Evolutionary conservation across 345 rosid species (phyloP), one percentile per base, ranked within the genome.

Genomic region (Eucalyptus regnans): DNA sequence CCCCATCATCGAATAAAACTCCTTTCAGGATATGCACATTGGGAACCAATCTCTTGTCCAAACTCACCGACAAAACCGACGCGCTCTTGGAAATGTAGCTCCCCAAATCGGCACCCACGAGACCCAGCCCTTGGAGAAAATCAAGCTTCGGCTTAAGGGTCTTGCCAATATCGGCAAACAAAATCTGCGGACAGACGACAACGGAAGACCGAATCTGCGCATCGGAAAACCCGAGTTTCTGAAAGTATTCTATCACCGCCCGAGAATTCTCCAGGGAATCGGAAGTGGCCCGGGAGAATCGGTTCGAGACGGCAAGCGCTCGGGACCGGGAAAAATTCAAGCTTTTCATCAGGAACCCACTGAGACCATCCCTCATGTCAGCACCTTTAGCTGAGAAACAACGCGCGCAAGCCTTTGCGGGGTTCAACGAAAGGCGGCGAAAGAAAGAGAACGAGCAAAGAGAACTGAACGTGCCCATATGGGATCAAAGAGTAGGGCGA

Each of bases 61-160:
- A 86, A 91, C 93, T 91, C 49, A 76, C 71, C 12, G 76, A 86
- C 18, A 93, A 49, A 90, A 91, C 12, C 0, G 31, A 9, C 0
- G 93, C 27, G 62, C 66, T 87, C 80, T 84, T 83, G 54, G 92
- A 89, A 33, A 93, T 56, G 88, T 91, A 89, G 86, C 87, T 25
- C 87, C 91, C 87, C 33, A 92, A 50, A 68, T 76, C 88, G 11
- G 89, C 56, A 88, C 93, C 92, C 83, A 84, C 46, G 17, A 91
- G 66, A 56, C 94, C 94, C 79, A 92, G 27, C 8, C 86, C 88
- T n/a, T 91, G 91, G 43, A 93, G 91, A 44, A 89, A 81, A 58
- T 90, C 90, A 23, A 93, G 86, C 89, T 91, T 91, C 12, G 95
- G 94, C 85, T 85, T 87, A 8, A 93, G 86, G 50, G 20, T 86